Percentiles rank a stretch among this genome's conserved stretches.
Conservation (phyloP, 148 eudicot species). For the Polygonum aviculare region DNA sequence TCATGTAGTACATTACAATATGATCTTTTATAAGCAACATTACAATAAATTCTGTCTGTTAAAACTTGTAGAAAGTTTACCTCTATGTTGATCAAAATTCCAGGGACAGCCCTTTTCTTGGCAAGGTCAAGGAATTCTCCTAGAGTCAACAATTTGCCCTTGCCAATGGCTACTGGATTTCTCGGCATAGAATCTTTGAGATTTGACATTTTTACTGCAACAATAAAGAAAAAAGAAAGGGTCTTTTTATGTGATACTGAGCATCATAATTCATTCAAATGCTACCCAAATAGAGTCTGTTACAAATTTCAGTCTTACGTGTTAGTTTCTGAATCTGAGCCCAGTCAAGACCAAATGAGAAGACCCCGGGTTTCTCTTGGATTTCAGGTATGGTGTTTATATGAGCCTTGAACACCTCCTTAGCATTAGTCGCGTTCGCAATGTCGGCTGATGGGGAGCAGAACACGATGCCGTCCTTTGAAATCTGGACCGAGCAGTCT, state of each 20-base stretch:
- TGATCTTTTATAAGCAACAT: too few relatives aligned
- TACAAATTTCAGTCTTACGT: slow-evolving; percentile 34
- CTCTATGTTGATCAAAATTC: slow-evolving; percentile 63
- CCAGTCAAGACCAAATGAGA: slow-evolving; percentile 85
- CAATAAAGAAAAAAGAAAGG: background rate
- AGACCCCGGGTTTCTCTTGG: slow-evolving; percentile 54
- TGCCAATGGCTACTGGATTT: slow-evolving; percentile 58
- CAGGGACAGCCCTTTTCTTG: slow-evolving; percentile 54
- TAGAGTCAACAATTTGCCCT: slow-evolving; percentile 68
- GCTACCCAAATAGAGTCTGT: background rate
- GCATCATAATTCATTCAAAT: background rate
- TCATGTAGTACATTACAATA: too few relatives aligned
- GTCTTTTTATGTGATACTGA: background rate
- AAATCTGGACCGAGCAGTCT: slow-evolving; percentile 85
- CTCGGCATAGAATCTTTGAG: slow-evolving; percentile 34
- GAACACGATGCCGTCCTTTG: slow-evolving; percentile 87
- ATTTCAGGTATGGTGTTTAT: slow-evolving; percentile 50
- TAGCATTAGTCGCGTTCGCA: slow-evolving; percentile 50
- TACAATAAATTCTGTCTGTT: too few relatives aligned
- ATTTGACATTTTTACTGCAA: slow-evolving; percentile 56
- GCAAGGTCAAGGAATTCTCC: slow-evolving; percentile 70
- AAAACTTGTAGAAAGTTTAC: slow-evolving; percentile 19
- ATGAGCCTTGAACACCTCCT: slow-evolving; percentile 33
- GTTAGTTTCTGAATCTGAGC: slow-evolving; percentile 58
- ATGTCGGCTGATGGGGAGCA: slow-evolving; percentile 68